phyloP scores from a whole-genome alignment of 352 stramenopile genomes.

The Phytophthora tubulina region DNA sequence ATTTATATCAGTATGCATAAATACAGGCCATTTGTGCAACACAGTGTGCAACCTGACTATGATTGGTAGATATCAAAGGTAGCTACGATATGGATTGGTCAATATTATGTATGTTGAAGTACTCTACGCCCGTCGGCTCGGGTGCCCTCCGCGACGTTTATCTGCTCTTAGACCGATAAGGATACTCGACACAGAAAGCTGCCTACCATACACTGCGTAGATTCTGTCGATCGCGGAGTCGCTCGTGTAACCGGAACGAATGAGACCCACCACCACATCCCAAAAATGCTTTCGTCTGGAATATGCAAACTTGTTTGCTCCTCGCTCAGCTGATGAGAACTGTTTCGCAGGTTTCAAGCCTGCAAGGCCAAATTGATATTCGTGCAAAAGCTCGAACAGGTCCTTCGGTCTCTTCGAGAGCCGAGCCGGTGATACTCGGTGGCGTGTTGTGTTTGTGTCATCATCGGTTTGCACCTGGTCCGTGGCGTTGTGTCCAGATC shows the following conservation, averaged over 20 bases:
- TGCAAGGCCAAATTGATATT: neutral
- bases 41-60: too few species aligned
- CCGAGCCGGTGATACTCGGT: neutral
- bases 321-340: neutral
- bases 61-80: too few species aligned
- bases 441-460: neutral
- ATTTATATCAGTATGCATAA: too few species aligned
- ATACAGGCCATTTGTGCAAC: too few species aligned
- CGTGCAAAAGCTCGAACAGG: neutral
- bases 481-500: too few species aligned
- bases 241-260: neutral
- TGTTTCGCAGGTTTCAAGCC: neutral
- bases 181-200: neutral
- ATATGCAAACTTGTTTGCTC: neutral
- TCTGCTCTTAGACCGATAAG: too few species aligned
- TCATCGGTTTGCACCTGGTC: neutral
- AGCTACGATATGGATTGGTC: too few species aligned
- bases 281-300: neutral
- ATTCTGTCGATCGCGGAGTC: neutral
- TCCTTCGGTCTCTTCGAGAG: slow-evolving; percentile 1
- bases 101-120: too few species aligned
- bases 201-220: neutral
- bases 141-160: too few species aligned
- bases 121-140: too few species aligned
- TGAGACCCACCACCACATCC: neutral